Percentiles rank a stretch among this genome's conserved stretches.
Conservation (phyloP, 805 yeast species). For the Teunomyces atbi region DNA sequence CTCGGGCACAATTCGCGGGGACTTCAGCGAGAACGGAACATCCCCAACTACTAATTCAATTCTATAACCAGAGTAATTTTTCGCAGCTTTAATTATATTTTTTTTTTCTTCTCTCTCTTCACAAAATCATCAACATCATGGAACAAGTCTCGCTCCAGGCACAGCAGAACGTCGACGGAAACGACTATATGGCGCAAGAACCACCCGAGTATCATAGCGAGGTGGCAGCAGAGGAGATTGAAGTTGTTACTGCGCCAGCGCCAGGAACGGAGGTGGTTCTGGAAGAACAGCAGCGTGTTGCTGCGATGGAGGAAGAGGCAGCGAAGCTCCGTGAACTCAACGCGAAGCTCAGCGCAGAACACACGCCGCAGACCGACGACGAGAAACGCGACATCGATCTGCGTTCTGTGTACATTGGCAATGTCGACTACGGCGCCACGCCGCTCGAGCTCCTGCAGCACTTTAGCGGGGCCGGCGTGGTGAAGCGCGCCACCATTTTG, state of each 20-base stretch:
- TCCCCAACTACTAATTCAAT: constrained; percentile 4
- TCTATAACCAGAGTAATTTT: too few relatives aligned
- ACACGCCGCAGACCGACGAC: constrained; percentile 36
- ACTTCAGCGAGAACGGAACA: constrained; percentile 24
- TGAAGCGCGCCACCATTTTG: constrained; percentile 77
- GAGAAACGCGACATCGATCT: constrained; percentile 68
- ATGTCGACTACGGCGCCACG: constrained; percentile 75
- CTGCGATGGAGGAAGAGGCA: constrained; percentile 4
- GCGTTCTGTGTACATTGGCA: constrained; percentile 77
- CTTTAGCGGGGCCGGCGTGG: constrained; percentile 67
- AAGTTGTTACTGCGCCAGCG: not conserved
- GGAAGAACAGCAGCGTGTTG: not conserved
- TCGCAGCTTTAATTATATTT: not conserved
- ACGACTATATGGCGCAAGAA: constrained; percentile 1
- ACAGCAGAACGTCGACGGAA: constrained; percentile 11
- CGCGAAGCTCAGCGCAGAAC: constrained; percentile 5
- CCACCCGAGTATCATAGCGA: constrained; percentile 1
- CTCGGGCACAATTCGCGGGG: constrained; percentile 19
- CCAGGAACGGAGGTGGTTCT: not conserved
- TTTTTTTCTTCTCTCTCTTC: not conserved
- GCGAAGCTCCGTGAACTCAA: constrained; percentile 5
- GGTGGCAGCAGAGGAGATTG: not conserved
- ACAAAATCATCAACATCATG: constrained; percentile 21
- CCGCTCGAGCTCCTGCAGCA: constrained; percentile 78
- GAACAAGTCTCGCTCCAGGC: constrained; percentile 28